These are phyloP conservation scores for Elsinoe perseae DNA, from an alignment of 2,329 filamentous ascomycete genomes.

Conservation along the genomic window DNA sequence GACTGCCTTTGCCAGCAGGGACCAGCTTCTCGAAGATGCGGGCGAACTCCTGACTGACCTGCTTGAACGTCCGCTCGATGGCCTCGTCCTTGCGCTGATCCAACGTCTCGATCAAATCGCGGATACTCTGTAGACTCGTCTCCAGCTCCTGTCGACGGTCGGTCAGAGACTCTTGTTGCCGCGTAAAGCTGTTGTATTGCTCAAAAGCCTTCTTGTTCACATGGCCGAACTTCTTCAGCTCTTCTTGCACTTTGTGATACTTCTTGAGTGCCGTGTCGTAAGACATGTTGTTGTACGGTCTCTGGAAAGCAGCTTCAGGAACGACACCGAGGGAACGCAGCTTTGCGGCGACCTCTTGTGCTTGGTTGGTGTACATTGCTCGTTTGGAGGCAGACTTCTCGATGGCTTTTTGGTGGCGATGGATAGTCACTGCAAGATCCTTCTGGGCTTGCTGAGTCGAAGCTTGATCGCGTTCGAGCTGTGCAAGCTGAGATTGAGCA, in stretches of 20 bases:
- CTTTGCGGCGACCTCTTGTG: constrained; percentile 73
- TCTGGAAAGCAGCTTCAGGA: constrained; percentile 87
- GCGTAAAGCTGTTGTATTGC: constrained; percentile 96
- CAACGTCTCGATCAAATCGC: constrained; percentile 83
- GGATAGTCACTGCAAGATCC: constrained; percentile 68
- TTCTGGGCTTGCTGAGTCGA: constrained; percentile 65
- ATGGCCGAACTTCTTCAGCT: constrained; percentile 91
- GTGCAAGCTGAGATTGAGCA: constrained; percentile 45
- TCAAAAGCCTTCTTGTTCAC: constrained; percentile 99
- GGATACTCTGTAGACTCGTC: constrained; percentile 75
- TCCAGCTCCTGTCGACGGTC: constrained; percentile 82
- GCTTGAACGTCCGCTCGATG: constrained; percentile 96
- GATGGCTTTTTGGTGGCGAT: constrained; percentile 79
- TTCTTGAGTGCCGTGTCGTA: constrained; percentile 58
- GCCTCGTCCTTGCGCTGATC: constrained; percentile 96
- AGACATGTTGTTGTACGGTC: constrained; percentile 70
- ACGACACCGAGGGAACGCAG: constrained; percentile 90
- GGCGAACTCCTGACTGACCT: constrained; percentile 88
- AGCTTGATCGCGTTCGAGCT: constrained; percentile 51
- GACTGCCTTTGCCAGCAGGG: constrained; percentile 79
- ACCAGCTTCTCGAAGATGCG: constrained; percentile 92
- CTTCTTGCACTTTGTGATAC: constrained; percentile 84
- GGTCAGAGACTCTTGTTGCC: constrained; percentile 77
- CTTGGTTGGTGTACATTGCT: constrained; percentile 66
- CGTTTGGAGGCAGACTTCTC: constrained; percentile 89